Percentiles rank a stretch among this genome's conserved stretches.
These are phyloP conservation scores for Prunella vulgaris DNA, from an alignment of 257 asterid species.

Conservation along the genomic window DNA sequence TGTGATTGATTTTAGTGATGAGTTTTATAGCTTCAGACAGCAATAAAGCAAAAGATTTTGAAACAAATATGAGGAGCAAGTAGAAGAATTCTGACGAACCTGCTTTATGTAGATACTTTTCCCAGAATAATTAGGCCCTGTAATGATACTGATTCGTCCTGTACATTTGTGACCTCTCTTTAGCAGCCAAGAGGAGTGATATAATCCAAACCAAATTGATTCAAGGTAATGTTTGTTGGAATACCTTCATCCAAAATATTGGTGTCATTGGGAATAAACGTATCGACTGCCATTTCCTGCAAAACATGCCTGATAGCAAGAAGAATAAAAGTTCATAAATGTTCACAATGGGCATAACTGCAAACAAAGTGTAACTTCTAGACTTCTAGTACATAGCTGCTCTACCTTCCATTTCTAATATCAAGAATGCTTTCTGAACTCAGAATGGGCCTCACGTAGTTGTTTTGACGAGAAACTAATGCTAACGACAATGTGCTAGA, in stretches of 20 bases:
- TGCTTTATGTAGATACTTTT: constrained; percentile 93
- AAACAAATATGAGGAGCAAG: neutral
- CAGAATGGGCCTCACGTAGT: constrained; percentile 87
- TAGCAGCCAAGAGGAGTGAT: constrained; percentile 16
- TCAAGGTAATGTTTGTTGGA: constrained; percentile 14
- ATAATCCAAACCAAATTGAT: constrained; percentile 13
- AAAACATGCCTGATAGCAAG: constrained; percentile 70
- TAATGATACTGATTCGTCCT: constrained; percentile 84
- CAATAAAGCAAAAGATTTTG: neutral
- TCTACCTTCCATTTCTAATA: constrained; percentile 88
- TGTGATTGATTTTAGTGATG: neutral
- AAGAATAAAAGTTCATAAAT: constrained; percentile 8
- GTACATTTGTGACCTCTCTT: constrained; percentile 26
- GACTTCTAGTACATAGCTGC: constrained; percentile 22
- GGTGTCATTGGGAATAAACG: constrained; percentile 93
- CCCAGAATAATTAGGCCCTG: constrained; percentile 97
- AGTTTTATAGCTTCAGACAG: constrained; percentile 19
- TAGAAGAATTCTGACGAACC: constrained; percentile 35
- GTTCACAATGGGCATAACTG: constrained; percentile 9
- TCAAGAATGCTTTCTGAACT: constrained; percentile 75
- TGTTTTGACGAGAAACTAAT: constrained; percentile 93
- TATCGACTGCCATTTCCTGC: constrained; percentile 96
- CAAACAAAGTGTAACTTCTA: constrained; percentile 15
- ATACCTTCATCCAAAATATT: constrained; percentile 75
- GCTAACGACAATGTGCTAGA: constrained; percentile 72